Conservation (phyloP, 352 stramenopile species). For the Globisporangium lucens region DNA sequence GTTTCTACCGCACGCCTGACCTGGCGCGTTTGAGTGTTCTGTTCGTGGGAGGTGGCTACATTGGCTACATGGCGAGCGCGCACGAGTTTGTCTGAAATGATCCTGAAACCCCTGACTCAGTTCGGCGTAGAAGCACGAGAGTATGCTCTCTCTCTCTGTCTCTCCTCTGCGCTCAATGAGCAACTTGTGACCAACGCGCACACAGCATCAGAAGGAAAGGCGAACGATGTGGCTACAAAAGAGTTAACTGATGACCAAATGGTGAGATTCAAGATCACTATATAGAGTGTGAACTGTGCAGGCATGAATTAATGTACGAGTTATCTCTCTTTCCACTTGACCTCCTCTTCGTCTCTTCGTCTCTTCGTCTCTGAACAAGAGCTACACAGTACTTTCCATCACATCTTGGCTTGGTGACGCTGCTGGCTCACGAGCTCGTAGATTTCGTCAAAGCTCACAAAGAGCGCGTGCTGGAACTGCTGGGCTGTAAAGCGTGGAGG, state of each 20-base stretch:
- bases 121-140: background rate
- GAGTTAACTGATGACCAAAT: background rate
- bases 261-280: background rate
- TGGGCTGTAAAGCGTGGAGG: conserved; percentile 32
- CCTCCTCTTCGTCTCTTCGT: background rate
- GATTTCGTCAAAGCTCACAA: conserved; percentile 58
- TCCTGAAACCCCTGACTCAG: background rate
- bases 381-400: background rate
- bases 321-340: background rate
- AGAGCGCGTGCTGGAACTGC: conserved; percentile 46
- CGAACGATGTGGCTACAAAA: background rate
- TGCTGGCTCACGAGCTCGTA: conserved; percentile 32
- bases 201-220: background rate
- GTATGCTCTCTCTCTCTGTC: background rate
- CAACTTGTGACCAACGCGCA: background rate
- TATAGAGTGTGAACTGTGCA: background rate
- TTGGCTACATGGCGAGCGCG: background rate
- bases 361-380: background rate
- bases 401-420: conserved; percentile 14
- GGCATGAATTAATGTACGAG: background rate
- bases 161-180: background rate
- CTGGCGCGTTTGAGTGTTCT: background rate
- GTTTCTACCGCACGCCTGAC: background rate
- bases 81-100: background rate
- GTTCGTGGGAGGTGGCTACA: background rate